A percentile compares a stretch with the other conserved stretches of the same genome.
phyloP scores from a whole-genome alignment of 768 basidiomycete genomes.

The Megacollybia marginata region DNA sequence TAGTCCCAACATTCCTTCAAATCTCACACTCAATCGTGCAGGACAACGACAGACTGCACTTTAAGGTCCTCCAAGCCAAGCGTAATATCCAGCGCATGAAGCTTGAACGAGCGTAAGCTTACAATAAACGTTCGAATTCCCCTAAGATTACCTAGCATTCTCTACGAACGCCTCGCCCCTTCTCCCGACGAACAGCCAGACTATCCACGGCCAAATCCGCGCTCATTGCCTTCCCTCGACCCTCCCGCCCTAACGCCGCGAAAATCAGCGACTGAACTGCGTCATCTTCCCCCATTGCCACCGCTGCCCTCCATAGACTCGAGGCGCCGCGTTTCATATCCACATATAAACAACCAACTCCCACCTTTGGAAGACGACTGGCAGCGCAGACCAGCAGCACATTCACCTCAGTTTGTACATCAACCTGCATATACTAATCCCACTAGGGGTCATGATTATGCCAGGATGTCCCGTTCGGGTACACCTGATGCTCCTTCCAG shows the following conservation, averaged over 20 bases:
- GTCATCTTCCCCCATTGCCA: slow-evolving; percentile 27
- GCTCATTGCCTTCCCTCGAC: neutral
- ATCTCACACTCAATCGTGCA: slow-evolving; percentile 24
- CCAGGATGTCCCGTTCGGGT: slow-evolving; percentile 42
- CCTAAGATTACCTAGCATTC: slow-evolving; percentile 36
- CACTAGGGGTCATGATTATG: slow-evolving; percentile 14
- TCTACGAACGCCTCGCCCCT: slow-evolving; percentile 72
- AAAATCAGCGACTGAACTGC: slow-evolving; percentile 21
- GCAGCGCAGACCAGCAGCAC: neutral
- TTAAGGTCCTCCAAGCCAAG: slow-evolving; percentile 74
- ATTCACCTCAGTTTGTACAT: slow-evolving; percentile 11
- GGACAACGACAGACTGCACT: slow-evolving; percentile 87
- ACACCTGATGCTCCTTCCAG: slow-evolving; percentile 51
- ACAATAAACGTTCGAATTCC: slow-evolving; percentile 9
- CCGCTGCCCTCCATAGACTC: slow-evolving; percentile 33
- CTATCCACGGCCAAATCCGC: too few relatives aligned
- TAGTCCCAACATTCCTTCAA: slow-evolving; percentile 22
- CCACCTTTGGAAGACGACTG: too few relatives aligned
- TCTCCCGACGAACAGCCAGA: slow-evolving; percentile 27
- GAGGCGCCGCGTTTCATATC: too few relatives aligned
- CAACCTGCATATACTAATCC: neutral
- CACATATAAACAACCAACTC: too few relatives aligned
- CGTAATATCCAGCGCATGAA: slow-evolving; percentile 82
- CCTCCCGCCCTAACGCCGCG: slow-evolving; percentile 24
- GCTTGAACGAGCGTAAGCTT: slow-evolving; percentile 78